Conservation (phyloP, 306 rosid species). For the Cucurbita argyrosperma region DNA sequence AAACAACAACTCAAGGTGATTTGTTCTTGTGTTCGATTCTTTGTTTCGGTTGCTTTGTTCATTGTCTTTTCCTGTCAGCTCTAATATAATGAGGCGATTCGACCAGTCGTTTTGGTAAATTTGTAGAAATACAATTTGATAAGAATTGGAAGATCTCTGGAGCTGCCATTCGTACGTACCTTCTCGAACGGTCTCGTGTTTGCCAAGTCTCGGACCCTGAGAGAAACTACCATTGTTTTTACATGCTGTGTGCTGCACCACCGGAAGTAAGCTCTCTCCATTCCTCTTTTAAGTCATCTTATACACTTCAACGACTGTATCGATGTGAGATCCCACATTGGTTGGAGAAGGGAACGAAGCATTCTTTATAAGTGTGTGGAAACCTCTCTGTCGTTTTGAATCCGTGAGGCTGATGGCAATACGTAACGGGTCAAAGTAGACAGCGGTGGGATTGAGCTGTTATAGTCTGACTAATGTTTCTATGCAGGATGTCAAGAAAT, state of each 20-base stretch:
- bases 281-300: not conserved
- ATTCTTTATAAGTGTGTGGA: too few species aligned
- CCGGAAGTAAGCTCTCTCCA: slow-evolving; percentile 38
- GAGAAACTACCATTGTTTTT: slow-evolving; percentile 88
- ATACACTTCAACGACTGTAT: not conserved
- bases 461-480: slow-evolving; percentile 4
- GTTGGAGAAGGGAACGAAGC: too few species aligned
- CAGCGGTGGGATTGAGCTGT: too few species aligned
- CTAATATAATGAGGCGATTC: slow-evolving; percentile 9
- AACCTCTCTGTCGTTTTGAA: too few species aligned
- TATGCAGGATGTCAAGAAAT: slow-evolving; percentile 51
- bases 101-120: slow-evolving; percentile 84
- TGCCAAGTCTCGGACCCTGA: slow-evolving; percentile 83
- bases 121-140: slow-evolving; percentile 82
- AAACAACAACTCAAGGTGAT: slow-evolving; percentile 78
- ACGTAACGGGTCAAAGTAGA: too few species aligned
- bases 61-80: not conserved
- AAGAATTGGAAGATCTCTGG: slow-evolving; percentile 75
- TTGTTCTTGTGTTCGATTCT: not conserved
- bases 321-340: too few species aligned
- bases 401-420: too few species aligned
- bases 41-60: not conserved
- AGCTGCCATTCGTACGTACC: slow-evolving; percentile 84
- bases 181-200: slow-evolving; percentile 79
- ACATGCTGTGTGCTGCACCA: slow-evolving; percentile 91